Base-by-base conservation (phyloP, 2,329 filamentous ascomycete genomes). In the Stachybotrys echinatus region DNA sequence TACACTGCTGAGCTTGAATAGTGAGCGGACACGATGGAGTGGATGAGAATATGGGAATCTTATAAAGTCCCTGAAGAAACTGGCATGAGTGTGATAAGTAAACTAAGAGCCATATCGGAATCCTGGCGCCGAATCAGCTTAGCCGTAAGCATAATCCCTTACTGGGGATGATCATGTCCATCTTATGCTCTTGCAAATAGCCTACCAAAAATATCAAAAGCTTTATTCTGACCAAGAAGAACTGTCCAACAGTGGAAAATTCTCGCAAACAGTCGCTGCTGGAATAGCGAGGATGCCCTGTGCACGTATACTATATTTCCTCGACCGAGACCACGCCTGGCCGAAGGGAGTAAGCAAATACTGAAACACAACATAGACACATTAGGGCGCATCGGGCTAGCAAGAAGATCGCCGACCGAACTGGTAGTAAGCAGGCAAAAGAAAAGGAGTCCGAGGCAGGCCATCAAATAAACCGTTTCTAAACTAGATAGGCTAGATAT, bases 201-300 rank as follows among this genome's bases (percentile, higher is more conserved):
- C 43, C 34, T 23, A 45, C 23, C 22, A 45, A 45, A 34, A 45
- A 23, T 45, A 45, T 45, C 43, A 45, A 23, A 45, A 23, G 43
- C 43, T 45, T 23, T 45, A 23, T 45, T 45, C 43, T 20, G 43
- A 45, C 23, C 43, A 45, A 45, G 43, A 45, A 45, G 21, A 45
- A 17, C 43, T 45, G 43, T 31, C 23, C 17, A 34, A 27, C 14
- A 45, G 43, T 34, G 43, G 43, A 23, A 45, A 34, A 23, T 45
- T 27, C 19, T 21, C 23, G 43, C 22, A 45, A 27, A 45, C 21
- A 45, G 21, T 45, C 20, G 43, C 43, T 45, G 43, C 43, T 34
- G 23, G 43, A 27, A 45, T 45, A 45, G 21, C 43, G 43, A 45
- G 23, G 43, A 45, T 45, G 43, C 43, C 43, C 20, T 20, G 43